Base-by-base conservation (phyloP, 2,329 filamentous ascomycete species). In the Proliferodiscus dingleyae region DNA sequence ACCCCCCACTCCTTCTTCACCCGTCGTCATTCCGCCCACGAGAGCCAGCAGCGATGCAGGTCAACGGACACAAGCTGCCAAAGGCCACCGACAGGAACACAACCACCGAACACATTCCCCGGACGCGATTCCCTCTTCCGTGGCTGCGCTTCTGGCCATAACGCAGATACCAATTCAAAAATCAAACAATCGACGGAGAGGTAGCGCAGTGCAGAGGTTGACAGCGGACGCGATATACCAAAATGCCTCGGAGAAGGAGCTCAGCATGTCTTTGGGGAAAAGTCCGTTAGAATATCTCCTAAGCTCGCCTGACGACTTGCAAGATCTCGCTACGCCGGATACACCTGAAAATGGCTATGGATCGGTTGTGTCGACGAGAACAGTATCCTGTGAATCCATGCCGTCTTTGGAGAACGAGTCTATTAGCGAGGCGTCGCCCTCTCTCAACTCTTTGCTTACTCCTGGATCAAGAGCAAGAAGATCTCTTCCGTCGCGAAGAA, bases 71-170 rank as follows among this genome's bases (percentile, higher is more conserved):
- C 53, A 57, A 15, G 37, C 26, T 18, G 51, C 49, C 33, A 58
- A 55, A 22, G 52, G 53, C 32, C 47, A 53, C 26, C 48, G 51
- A 9, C 51, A 49, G 50, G 47, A 50, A 21, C 52, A 48, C 37
- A 53, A 50, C 16, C 37, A 51, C 3, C 66, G 64, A 47, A 69
- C 74, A 2, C 73, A 75, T 58, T 72, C 73, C 1, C 71, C 76
- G 5, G 75, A 80, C 46, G 66, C 71, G 13, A 68, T 83, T 18
- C 74, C 80, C 4, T 72, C 79, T 0, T 80, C 78, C 0, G 72
- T 83, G 22, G 78, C 78, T 5, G 77, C 78, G 10, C 66, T 84
- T 22, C 67, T 84, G 26, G 80, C 80, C 24, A 69, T 80, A 43
- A 84, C 80, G 23, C 74, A 71, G 50, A 84, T 84, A 40, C 80